phyloP scores from a whole-genome alignment of 2,329 filamentous ascomycete species.

The Botrytis tulipae region DNA sequence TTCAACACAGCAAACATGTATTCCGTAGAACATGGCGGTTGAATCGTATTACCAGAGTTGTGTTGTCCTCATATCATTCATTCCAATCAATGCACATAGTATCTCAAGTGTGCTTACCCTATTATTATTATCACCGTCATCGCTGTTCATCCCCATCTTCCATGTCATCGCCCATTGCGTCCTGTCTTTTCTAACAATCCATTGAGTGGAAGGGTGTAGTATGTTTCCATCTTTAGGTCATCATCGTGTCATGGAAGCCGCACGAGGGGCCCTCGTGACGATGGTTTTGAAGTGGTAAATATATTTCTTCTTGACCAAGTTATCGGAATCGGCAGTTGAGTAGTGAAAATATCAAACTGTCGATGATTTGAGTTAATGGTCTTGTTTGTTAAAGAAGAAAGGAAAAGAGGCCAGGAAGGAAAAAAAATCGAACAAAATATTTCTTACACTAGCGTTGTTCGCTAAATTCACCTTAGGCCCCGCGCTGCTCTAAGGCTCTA shows the following conservation, averaged over 20 bases:
- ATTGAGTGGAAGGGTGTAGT: slow-evolving; percentile 1
- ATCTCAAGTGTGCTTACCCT: slow-evolving; percentile 9
- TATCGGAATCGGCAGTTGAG: slow-evolving; percentile 70
- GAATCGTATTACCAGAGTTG: slow-evolving; percentile 53
- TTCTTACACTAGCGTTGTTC: slow-evolving; percentile 17
- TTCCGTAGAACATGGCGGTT: slow-evolving; percentile 43
- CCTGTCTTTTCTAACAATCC: background rate
- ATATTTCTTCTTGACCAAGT: slow-evolving; percentile 61
- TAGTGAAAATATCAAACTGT: slow-evolving; percentile 53
- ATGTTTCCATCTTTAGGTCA: slow-evolving; percentile 66
- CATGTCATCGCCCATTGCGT: background rate
- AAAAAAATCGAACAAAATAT: slow-evolving; percentile 23
- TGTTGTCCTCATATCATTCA: slow-evolving; percentile 35
- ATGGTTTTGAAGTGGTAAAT: slow-evolving; percentile 76
- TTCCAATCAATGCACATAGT: background rate
- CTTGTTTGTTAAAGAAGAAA: slow-evolving; percentile 49
- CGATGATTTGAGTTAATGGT: slow-evolving; percentile 76
- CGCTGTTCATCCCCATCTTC: background rate
- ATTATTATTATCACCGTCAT: background rate
- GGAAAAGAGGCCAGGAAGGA: slow-evolving; percentile 30
- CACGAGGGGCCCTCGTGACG: slow-evolving; percentile 64
- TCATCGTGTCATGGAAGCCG: slow-evolving; percentile 64
- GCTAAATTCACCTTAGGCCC: slow-evolving; percentile 20
- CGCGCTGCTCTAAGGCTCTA: slow-evolving; percentile 23
- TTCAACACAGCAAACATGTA: slow-evolving; percentile 46